Conservation (phyloP, 1,139 yeast species). For the Debaryomycetaceae sp. region DNA sequence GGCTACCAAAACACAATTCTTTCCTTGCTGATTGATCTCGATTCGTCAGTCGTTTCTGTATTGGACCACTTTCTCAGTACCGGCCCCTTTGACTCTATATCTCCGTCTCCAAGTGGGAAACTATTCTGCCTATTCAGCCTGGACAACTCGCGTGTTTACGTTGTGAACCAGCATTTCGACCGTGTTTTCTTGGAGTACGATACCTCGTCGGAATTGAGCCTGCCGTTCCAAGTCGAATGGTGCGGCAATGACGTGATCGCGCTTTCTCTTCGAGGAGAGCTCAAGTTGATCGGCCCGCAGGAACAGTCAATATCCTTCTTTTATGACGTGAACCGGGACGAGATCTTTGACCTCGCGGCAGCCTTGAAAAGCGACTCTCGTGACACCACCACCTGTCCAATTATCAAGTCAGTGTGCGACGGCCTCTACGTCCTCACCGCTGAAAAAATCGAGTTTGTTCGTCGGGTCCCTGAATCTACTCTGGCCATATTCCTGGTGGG, state of each 20-base stretch:
- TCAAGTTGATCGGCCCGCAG: conserved; percentile 63
- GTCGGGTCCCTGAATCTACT: conserved; percentile 50
- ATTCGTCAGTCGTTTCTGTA: conserved; percentile 13
- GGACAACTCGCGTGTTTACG: conserved; percentile 34
- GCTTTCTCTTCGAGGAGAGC: conserved; percentile 47
- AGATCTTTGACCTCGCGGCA: conserved; percentile 18
- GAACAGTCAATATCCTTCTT: conserved; percentile 44
- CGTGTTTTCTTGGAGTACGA: conserved; percentile 44
- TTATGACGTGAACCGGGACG: conserved; percentile 27
- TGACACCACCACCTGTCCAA: conserved; percentile 24
- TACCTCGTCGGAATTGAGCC: conserved; percentile 22
- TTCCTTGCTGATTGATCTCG: conserved; percentile 17
- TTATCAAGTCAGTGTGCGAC: conserved; percentile 46
- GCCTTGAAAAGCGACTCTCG: conserved; percentile 6
- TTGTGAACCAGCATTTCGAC: conserved; percentile 41
- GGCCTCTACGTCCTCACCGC: conserved; percentile 61
- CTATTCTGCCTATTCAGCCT: conserved; percentile 47
- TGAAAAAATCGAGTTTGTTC: conserved; percentile 49
- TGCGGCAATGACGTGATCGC: conserved; percentile 80
- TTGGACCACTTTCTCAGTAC: conserved; percentile 33
- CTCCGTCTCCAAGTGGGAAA: conserved; percentile 51
- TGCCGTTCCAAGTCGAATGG: conserved; percentile 53
- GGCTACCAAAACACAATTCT: conserved; percentile 21
- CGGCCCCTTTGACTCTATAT: conserved; percentile 46
- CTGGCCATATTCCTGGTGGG: conserved; percentile 70